Conservation (phyloP, 2,329 filamentous ascomycete species). For the Diaporthe citrichinensis region DNA sequence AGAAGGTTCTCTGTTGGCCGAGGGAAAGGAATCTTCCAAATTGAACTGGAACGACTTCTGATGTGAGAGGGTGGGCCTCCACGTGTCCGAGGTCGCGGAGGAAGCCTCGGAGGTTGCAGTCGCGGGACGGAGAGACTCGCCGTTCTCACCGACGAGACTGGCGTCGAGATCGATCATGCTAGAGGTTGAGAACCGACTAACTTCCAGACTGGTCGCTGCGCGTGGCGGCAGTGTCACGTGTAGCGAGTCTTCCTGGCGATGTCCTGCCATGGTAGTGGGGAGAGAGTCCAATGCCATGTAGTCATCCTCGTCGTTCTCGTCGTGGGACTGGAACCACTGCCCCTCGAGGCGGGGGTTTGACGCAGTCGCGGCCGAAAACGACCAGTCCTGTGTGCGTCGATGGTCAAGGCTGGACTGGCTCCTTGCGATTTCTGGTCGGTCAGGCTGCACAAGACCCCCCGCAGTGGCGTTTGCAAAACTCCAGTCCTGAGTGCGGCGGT, state of each 20-base stretch:
- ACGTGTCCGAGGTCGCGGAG: conserved; percentile 46
- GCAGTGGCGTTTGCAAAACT: conserved; percentile 39
- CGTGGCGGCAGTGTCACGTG: conserved; percentile 53
- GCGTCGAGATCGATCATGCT: conserved; percentile 55
- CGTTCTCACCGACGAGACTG: conserved; percentile 54
- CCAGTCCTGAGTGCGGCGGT: conserved; percentile 42
- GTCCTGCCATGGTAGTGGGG: conserved; percentile 26
- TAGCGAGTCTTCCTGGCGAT: conserved; percentile 50
- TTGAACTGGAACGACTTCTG: conserved; percentile 71
- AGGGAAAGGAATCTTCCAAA: conserved; percentile 72
- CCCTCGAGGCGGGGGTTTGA: conserved; percentile 59
- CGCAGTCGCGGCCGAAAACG: conserved; percentile 65
- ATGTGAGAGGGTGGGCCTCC: conserved; percentile 57
- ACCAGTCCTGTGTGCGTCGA: conserved; percentile 70
- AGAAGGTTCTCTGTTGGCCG: conserved; percentile 52
- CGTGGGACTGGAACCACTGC: conserved; percentile 50
- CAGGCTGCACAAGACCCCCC: not conserved
- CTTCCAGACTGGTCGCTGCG: conserved; percentile 44
- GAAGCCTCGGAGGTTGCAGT: conserved; percentile 72
- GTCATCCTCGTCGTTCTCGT: conserved; percentile 54
- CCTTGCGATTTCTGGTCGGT: conserved; percentile 33
- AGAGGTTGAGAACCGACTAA: conserved; percentile 53
- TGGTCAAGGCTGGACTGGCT: conserved; percentile 58
- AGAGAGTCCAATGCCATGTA: conserved; percentile 42
- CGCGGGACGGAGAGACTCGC: conserved; percentile 67